phyloP scores from a whole-genome alignment of 2,329 filamentous ascomycete species.

The Beauveria sp. region DNA sequence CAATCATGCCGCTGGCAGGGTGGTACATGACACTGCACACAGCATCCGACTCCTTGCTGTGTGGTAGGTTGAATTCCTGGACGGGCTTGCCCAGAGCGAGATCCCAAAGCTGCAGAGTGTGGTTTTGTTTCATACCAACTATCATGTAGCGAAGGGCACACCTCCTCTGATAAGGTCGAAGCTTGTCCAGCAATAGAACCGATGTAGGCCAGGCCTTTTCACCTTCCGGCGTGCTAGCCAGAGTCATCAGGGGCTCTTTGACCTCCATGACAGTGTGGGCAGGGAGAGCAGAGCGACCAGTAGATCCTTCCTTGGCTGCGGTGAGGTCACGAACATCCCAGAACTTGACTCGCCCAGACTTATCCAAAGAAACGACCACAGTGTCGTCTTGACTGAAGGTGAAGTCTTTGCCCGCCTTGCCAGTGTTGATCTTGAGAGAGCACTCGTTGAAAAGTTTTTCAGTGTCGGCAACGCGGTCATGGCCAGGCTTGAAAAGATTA shows the following conservation, averaged over 20 bases:
- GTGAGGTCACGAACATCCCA: slow-evolving; percentile 89
- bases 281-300: slow-evolving; percentile 44
- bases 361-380: slow-evolving; percentile 90
- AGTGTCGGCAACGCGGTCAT: slow-evolving; percentile 69
- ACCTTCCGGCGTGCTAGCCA: slow-evolving; percentile 75
- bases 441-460: slow-evolving; percentile 82
- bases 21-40: slow-evolving; percentile 97
- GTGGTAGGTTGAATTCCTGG: slow-evolving; percentile 92
- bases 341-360: slow-evolving; percentile 92
- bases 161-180: slow-evolving; percentile 84
- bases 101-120: slow-evolving; percentile 97
- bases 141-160: slow-evolving; percentile 90
- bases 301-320: slow-evolving; percentile 42
- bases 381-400: slow-evolving; percentile 95
- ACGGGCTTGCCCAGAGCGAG: slow-evolving; percentile 90
- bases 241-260: slow-evolving; percentile 76
- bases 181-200: slow-evolving; percentile 91
- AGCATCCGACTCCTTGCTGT: slow-evolving; percentile 93
- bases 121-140: slow-evolving; percentile 98
- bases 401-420: slow-evolving; percentile 97
- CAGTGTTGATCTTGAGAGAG: slow-evolving; percentile 87
- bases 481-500: slow-evolving; percentile 54
- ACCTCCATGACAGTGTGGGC: slow-evolving; percentile 62
- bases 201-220: slow-evolving; percentile 98
- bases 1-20: slow-evolving; percentile 82